phyloP scores from a whole-genome alignment of 2,329 filamentous ascomycete genomes.

The Tricladium varicosporioides region DNA sequence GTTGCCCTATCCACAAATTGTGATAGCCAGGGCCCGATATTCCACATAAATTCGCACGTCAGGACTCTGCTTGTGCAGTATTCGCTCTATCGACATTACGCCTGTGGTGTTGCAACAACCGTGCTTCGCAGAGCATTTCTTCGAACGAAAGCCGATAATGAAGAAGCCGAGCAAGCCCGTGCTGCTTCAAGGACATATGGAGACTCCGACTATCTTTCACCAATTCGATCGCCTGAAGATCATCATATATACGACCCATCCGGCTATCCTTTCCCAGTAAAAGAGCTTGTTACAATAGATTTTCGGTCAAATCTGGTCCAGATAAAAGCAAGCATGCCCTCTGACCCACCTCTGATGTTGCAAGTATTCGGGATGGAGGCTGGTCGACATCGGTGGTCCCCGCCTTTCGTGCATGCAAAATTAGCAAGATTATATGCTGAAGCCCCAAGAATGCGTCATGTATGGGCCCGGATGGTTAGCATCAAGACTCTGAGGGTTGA shows the following conservation, averaged over 20 bases:
- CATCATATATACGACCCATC: conserved; percentile 21
- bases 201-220: conserved; percentile 27
- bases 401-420: conserved; percentile 75
- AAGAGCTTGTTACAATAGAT: conserved; percentile 78
- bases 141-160: conserved; percentile 46
- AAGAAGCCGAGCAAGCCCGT: conserved; percentile 39
- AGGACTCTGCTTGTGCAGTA: conserved; percentile 82
- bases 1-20: conserved; percentile 80
- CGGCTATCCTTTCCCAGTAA: conserved; percentile 26
- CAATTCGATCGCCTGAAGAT: conserved; percentile 27
- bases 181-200: conserved; percentile 13
- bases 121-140: conserved; percentile 72
- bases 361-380: conserved; percentile 81
- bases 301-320: conserved; percentile 80
- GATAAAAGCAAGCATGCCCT: conserved; percentile 83
- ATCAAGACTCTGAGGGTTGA: conserved; percentile 80
- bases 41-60: conserved; percentile 81
- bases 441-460: conserved; percentile 74
- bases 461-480: conserved; percentile 85
- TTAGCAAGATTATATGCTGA: conserved; percentile 84
- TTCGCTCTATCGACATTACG: conserved; percentile 91
- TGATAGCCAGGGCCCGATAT: conserved; percentile 81
- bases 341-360: conserved; percentile 87
- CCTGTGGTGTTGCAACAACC: conserved; percentile 75
- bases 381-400: conserved; percentile 82